Evolutionary conservation across 2,329 filamentous ascomycete genomes (phyloP), one percentile per base, ranked within the genome.

Genomic region (Sclerotinia borealis): DNA sequence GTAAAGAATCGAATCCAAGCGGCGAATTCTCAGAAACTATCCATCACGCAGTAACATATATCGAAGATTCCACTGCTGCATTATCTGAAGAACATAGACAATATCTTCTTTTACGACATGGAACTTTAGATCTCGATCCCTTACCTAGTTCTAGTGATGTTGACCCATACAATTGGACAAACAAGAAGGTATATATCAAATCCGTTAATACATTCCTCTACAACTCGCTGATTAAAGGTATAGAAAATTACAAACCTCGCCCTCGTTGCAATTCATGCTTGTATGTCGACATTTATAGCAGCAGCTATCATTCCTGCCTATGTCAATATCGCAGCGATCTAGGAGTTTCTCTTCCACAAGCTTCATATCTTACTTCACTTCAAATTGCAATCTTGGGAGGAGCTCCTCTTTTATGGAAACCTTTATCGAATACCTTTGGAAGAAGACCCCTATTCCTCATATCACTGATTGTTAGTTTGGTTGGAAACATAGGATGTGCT

Each of bases 81-180:
- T 36, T 65, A 10, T 64, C 64, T 8, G 39, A 52, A 49, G 61
- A 60, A 22, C 62, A 65, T 41, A 55, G n/a, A 37, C 39, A 65
- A n/a, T 65, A 65, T 27, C 47, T 65, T 31, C 55, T 65, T 19
- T 15, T 29, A 19, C 62, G 56, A 51, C 64, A 65, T 64, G 62
- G 64, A 11, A 65, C 50, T 45, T 45, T 64, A 17, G 55, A 65
- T 36, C 11, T 65, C 39, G 64, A 65, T 61, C 64, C 64, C n/a
- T 9, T 65, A 19, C 64, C 64, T 13, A 45, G 55, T 36, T 22
- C n/a, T 6, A 59, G 55, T 4, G 55, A 48, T 7, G 79, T 79
- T 7, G 81, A 84, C 70, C 82, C 81, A 1, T 82, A 81, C 69
- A 84, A 84, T 66, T 84, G 80, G 80, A 76, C 80, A 3, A 69